Base-by-base conservation (phyloP, 352 stramenopile genomes). In the Phytopythium delawarense region DNA sequence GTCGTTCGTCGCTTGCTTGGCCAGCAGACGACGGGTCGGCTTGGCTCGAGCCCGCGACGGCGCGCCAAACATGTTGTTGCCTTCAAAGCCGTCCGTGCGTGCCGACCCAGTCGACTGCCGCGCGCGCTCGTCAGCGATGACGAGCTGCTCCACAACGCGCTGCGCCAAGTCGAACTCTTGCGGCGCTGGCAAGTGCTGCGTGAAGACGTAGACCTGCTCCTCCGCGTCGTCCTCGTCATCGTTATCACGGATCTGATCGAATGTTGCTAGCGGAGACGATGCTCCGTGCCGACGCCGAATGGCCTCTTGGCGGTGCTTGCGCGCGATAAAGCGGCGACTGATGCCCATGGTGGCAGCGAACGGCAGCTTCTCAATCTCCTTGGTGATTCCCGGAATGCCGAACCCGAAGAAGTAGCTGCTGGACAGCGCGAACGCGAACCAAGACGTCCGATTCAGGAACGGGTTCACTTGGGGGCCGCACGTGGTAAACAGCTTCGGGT, bases 331-430 rank as follows among this genome's bases (percentile, higher is more conserved):
- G n/a, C 57, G 69, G 3, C 80, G 76, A 30, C 72, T 79, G 18
- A 94, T 76, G 8, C 81, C 85, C 30, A 78, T 81, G 0, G 87
- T 96, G 32, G 84, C 80, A 18, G 75, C 85, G 30, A 88, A 81
- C 2, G 83, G 83, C 21, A 96, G 71, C 45, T 75, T 56, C 70
- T 96, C 88, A 30, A 96, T 81, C 44, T 89, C 77, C 3, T 63
- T 63, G 12, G 62, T 67, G 30, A 96, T 89, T 21, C 80, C 79
- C 2, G 84, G 80, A 6, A 95, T 35, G 0, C 83, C 79, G 54
- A 95, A 87, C 0, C 88, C 88, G 64, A 95, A 96, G 57, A 96
- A 96, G 49, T 92, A 87, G 32, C 79, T 70, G 12, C 87, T 84
- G 13, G 78, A 68, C 4, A 96, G 57, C 8, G 84, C 81, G 57